Evolutionary conservation across 129 eudicot species (phyloP).

Genomic region (Flaveria bidentis): DNA sequence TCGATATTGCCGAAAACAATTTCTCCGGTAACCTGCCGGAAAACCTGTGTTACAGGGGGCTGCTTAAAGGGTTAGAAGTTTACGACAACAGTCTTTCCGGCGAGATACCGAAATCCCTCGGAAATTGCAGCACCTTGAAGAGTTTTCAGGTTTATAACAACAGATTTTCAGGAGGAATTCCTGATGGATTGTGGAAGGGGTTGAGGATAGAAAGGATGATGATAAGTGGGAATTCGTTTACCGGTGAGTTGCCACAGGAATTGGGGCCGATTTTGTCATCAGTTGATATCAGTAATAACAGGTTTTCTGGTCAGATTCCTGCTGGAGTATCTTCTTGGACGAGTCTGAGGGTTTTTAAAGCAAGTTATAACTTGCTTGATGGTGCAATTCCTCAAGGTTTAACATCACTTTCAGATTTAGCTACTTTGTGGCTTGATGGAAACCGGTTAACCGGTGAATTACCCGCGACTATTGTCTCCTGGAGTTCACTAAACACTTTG

Average conservation of each 20-base stretch:
- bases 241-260: conserved; percentile 60
- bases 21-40: conserved; percentile 56
- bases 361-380: conserved; percentile 53
- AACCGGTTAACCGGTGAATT: conserved; percentile 64
- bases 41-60: conserved; percentile 49
- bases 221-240: conserved; percentile 50
- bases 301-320: conserved; percentile 69
- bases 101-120: conserved; percentile 57
- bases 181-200: conserved; percentile 65
- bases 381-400: conserved; percentile 70
- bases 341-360: conserved; percentile 46
- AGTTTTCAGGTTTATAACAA: conserved; percentile 41
- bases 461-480: conserved; percentile 52
- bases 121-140: conserved; percentile 49
- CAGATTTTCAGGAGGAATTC: conserved; percentile 60
- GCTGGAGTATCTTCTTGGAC: conserved; percentile 54
- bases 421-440: conserved; percentile 46
- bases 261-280: conserved; percentile 41
- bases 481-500: conserved; percentile 53
- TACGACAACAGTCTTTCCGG: conserved; percentile 53
- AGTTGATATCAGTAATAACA: conserved; percentile 61
- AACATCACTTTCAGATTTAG: conserved; percentile 50
- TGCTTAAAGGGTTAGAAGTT: conserved; percentile 43
- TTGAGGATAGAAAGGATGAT: conserved; percentile 32
- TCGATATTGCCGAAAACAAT: conserved; percentile 50